Evolutionary conservation across 495 filamentous ascomycete species (phyloP).

Genomic region (Sphaerosporella brunnea): DNA sequence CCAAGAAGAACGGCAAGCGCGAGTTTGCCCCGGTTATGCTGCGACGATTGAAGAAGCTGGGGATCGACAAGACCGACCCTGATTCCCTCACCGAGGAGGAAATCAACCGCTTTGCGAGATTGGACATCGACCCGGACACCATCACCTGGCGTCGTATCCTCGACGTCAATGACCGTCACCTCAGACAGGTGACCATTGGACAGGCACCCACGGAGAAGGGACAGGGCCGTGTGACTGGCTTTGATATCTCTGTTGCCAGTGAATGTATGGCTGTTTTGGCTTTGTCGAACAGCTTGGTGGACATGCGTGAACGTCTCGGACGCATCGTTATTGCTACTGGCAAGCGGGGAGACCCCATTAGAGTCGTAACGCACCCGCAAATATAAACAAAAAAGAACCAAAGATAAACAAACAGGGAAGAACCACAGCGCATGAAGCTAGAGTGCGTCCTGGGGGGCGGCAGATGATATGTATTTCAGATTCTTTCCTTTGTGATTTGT

Average conservation of each 20-base stretch:
- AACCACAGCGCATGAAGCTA: too few relatives aligned
- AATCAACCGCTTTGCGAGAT: slow-evolving; percentile 67
- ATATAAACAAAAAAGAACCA: too few relatives aligned
- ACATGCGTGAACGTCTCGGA: slow-evolving; percentile 85
- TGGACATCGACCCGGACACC: slow-evolving; percentile 90
- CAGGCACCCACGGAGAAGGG: slow-evolving; percentile 81
- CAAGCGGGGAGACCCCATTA: slow-evolving; percentile 69
- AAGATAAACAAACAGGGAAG: too few relatives aligned
- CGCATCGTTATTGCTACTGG: slow-evolving; percentile 94
- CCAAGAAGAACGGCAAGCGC: slow-evolving; percentile 72
- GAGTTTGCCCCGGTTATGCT: slow-evolving; percentile 80
- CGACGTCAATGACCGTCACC: slow-evolving; percentile 90
- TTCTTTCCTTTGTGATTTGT: too few relatives aligned
- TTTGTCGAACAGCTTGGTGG: slow-evolving; percentile 65
- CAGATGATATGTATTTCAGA: too few relatives aligned
- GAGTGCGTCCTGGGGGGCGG: too few relatives aligned
- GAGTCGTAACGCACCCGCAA: too few relatives aligned
- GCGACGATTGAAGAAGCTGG: slow-evolving; percentile 78
- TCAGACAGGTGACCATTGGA: slow-evolving; percentile 73
- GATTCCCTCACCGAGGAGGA: slow-evolving; percentile 80
- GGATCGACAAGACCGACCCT: slow-evolving; percentile 86
- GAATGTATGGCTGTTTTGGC: slow-evolving; percentile 98
- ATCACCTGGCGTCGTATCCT: slow-evolving; percentile 94
- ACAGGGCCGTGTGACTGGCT: slow-evolving; percentile 63
- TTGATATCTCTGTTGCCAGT: slow-evolving; percentile 93